Percentiles rank a stretch among this genome's conserved stretches.
Conservation (phyloP, 106 monocot species). For the Dioscorea dumetorum region DNA sequence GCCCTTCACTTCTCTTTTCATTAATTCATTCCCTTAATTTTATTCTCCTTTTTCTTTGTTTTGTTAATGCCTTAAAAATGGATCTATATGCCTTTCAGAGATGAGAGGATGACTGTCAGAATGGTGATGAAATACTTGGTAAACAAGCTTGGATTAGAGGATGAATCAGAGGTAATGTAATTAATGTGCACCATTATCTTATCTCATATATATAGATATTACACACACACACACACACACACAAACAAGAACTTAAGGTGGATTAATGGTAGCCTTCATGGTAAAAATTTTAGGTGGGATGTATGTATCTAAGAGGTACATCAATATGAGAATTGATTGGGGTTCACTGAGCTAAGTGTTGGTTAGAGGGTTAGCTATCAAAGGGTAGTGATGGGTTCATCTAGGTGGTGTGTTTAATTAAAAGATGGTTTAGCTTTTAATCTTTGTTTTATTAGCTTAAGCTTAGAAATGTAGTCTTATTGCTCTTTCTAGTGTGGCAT, state of each 20-base stretch:
- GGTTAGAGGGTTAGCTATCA: constrained; percentile 12
- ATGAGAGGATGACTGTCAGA: constrained; percentile 69
- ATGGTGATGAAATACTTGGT: constrained; percentile 67
- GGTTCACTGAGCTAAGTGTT: constrained; percentile 7
- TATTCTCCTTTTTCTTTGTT: neutral
- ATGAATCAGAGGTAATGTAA: constrained; percentile 58
- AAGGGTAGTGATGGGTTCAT: neutral
- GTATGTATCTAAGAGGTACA: constrained; percentile 34
- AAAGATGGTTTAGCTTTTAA: constrained; percentile 2
- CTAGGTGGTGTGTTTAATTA: neutral
- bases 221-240: no score
- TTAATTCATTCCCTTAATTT: neutral
- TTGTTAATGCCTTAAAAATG: neutral
- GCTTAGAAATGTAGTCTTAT: no score
- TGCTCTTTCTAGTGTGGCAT: no score
- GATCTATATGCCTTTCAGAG: constrained; percentile 16
- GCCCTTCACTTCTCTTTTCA: neutral
- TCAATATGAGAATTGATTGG: constrained; percentile 21
- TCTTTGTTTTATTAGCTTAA: neutral
- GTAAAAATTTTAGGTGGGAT: constrained; percentile 35
- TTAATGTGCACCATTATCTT: neutral
- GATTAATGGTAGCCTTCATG: neutral
- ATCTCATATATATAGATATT: no score
- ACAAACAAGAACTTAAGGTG: no score
- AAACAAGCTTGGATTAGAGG: constrained; percentile 47